phyloP scores from a whole-genome alignment of 1,139 yeast genomes.

The Debaryomyces fabryi region DNA sequence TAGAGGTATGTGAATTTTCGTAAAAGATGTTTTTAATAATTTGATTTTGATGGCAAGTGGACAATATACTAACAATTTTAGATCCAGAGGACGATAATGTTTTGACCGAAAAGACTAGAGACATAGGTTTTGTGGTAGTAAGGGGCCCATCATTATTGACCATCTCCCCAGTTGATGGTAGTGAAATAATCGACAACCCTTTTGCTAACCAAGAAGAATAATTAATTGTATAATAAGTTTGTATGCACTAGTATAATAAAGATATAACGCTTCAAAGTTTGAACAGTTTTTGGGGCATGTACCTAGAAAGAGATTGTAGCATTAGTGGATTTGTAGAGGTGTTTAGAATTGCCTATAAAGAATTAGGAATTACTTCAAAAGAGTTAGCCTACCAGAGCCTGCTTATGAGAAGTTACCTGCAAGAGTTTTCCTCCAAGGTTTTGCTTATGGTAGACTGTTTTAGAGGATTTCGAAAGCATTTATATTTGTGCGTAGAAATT shows the following conservation, averaged over 20 bases:
- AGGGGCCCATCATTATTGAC: conserved; percentile 85
- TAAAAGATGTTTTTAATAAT: too few relatives aligned
- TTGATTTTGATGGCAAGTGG: neutral
- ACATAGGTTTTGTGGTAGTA: conserved; percentile 75
- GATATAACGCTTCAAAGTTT: neutral
- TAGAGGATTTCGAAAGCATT: neutral
- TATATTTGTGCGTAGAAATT: too few relatives aligned
- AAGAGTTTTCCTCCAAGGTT: too few relatives aligned
- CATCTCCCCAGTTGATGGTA: conserved; percentile 83
- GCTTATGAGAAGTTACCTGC: neutral
- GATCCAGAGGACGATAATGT: conserved; percentile 63
- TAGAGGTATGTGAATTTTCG: conserved; percentile 44
- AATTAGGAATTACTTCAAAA: neutral
- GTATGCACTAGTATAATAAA: conserved; percentile 6
- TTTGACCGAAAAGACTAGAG: conserved; percentile 57
- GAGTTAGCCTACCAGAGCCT: neutral
- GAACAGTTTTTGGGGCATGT: neutral
- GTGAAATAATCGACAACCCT: conserved; percentile 77
- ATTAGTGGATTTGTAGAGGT: neutral
- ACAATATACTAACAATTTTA: conserved; percentile 29
- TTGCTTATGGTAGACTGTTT: neutral
- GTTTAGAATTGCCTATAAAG: neutral
- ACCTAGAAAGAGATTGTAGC: neutral
- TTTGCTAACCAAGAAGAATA: conserved; percentile 35
- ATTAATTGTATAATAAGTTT: conserved; percentile 12